These are phyloP conservation scores for Cicer pinnatifidum DNA, from an alignment of 306 rosid species.

Conservation along the genomic window DNA sequence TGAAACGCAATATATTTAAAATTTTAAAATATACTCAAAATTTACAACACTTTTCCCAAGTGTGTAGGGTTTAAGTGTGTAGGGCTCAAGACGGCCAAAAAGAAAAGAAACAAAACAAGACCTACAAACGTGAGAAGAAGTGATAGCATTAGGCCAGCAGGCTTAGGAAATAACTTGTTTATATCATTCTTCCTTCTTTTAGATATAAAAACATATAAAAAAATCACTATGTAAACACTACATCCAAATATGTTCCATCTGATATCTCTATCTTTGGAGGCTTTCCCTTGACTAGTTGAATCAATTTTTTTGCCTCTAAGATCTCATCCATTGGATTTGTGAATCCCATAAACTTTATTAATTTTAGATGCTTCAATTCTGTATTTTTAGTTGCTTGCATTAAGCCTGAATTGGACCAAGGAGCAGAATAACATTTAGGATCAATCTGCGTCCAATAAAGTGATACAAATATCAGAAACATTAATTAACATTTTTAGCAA, in stretches of 20 bases:
- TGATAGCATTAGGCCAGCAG: constrained; percentile 33
- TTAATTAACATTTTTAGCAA: constrained; percentile 14
- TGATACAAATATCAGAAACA: background rate
- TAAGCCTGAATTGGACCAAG: constrained; percentile 27
- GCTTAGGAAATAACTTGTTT: constrained; percentile 5
- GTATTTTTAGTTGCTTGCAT: constrained; percentile 37
- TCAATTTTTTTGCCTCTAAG: constrained; percentile 44
- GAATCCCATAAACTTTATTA: constrained; percentile 59
- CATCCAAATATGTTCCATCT: constrained; percentile 47
- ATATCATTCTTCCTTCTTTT: constrained; percentile 18
- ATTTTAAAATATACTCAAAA: too few relatives aligned
- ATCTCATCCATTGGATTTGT: constrained; percentile 47
- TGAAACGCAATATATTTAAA: too few relatives aligned
- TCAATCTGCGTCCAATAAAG: constrained; percentile 57
- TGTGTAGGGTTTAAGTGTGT: too few relatives aligned
- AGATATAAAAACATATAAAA: background rate
- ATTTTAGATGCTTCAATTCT: constrained; percentile 52
- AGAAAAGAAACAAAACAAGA: background rate
- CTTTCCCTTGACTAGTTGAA: constrained; percentile 42
- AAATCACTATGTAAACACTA: constrained; percentile 16
- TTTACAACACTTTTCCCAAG: too few relatives aligned
- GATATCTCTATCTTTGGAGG: constrained; percentile 50
- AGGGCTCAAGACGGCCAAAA: background rate
- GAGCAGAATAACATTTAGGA: constrained; percentile 43
- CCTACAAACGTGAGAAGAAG: background rate